Base-by-base conservation (phyloP, 257 asterid genomes). In the Solanum stenotomum region DNA sequence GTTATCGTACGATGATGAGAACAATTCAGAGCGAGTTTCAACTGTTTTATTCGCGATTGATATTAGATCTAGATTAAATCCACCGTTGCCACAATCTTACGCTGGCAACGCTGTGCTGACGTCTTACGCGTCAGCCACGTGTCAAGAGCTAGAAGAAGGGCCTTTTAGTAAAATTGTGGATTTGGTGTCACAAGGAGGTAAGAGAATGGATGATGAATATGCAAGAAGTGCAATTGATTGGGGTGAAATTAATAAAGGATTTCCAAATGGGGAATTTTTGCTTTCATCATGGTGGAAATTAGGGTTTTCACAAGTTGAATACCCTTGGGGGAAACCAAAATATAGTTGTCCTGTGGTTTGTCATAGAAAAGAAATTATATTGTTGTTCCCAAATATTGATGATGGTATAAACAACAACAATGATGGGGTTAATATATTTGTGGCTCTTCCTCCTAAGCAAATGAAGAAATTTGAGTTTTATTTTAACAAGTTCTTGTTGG, bases 251-350 rank as follows among this genome's bases (percentile, higher is more conserved):
- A 79, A 96, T 89, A 94, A 90, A 20, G 99, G 99, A 84, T 96
- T 95, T n/a, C 99, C 99, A 0, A 92, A 94, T 52, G 99, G 99
- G 18, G 99, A 96, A 75, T 94, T 96, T 76, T 79, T 96, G 91
- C 84, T 96, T 0, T 95, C 99, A 0, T 96, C 99, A 1, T 96
- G 99, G 99, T 96, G 99, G 99, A 90, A 93, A 81, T 87, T 96
- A 87, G 98, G 99, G 89, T 95, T 96, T 88, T 93, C 93, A 67
- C 94, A 95, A 14, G 92, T 92, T 85, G 96, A 85, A 85, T 95
- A 90, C 56, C 98, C 99, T 7, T 96, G 99, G 99, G 99, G 99
- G 0, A 95, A 92, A 75, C 93, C 98, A 0, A 90, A 85, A 92
- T 95, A 96, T 78, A 91, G 99, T 84, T 95, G 99, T 81, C 98